A percentile compares a stretch with the other conserved stretches of the same genome.
These are phyloP conservation scores for Pugionium cornutum DNA, from an alignment of 345 rosid genomes.

Conservation along the genomic window DNA sequence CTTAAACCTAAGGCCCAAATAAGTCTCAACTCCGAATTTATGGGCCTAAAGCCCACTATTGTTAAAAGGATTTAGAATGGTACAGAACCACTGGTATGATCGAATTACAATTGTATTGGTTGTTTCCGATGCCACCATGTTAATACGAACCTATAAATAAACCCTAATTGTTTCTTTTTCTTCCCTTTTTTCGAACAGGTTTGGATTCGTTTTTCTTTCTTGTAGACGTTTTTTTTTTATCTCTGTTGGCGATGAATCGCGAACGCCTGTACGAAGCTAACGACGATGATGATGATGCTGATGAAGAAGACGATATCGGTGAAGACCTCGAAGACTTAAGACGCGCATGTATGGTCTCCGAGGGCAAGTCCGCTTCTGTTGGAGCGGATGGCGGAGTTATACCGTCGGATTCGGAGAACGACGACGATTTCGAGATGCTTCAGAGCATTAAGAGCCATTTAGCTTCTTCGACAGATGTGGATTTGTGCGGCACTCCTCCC, in stretches of 20 bases:
- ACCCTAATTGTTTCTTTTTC: background rate
- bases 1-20: too few relatives aligned
- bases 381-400: background rate
- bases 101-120: background rate
- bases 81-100: background rate
- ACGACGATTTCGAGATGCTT: too few relatives aligned
- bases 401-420: conserved; percentile 20
- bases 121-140: background rate
- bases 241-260: conserved; percentile 34
- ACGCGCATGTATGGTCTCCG: conserved; percentile 62
- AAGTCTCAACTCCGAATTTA: background rate
- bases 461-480: conserved; percentile 15
- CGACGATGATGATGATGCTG: conserved; percentile 19
- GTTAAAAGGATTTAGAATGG: background rate
- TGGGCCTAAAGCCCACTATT: background rate
- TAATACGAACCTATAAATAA: background rate
- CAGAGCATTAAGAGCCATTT: conserved; percentile 48
- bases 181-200: background rate
- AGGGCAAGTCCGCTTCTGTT: conserved; percentile 37
- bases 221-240: background rate
- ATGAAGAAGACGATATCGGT: too few relatives aligned
- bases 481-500: too few relatives aligned
- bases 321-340: conserved; percentile 46
- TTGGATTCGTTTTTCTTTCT: background rate
- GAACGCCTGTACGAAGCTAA: conserved; percentile 32